A percentile compares a stretch with the other conserved stretches of the same genome.
These are phyloP conservation scores for Chlorella ohadii DNA, from an alignment of 139 green algal genomes.

Conservation along the genomic window DNA sequence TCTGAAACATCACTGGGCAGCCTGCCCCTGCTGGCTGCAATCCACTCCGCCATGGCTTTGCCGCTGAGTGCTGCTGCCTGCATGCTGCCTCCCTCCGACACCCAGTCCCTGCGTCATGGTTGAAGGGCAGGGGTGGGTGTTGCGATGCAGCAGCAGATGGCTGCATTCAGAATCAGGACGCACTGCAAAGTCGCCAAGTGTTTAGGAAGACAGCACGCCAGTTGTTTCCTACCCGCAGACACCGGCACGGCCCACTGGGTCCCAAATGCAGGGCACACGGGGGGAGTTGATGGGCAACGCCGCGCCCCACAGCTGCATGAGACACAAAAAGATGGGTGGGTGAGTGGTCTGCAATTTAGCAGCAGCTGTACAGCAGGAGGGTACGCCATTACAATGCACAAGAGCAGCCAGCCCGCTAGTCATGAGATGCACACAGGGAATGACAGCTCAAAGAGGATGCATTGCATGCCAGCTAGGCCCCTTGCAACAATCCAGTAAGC, in stretches of 20 bases:
- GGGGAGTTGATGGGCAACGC: conserved; percentile 78
- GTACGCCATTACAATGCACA: background rate
- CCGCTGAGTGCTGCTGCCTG: conserved; percentile 75
- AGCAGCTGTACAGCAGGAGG: background rate
- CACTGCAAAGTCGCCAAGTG: too few species aligned
- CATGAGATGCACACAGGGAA: too few species aligned
- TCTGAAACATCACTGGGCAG: background rate
- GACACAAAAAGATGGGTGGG: background rate
- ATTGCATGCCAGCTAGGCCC: too few species aligned
- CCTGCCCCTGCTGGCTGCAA: conserved; percentile 40
- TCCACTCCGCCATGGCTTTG: conserved; percentile 57
- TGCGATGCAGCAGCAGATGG: too few species aligned
- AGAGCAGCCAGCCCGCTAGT: too few species aligned
- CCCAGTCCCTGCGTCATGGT: conserved; percentile 67
- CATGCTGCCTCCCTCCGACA: conserved; percentile 60
- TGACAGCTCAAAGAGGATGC: too few species aligned
- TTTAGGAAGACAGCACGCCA: too few species aligned
- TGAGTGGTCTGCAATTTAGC: too few species aligned
- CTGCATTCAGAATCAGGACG: too few species aligned
- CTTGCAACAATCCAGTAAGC: too few species aligned
- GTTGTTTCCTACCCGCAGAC: conserved; percentile 50
- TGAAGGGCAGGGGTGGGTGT: too few species aligned
- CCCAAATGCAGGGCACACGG: conserved; percentile 68
- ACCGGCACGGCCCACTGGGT: conserved; percentile 59
- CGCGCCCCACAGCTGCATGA: conserved; percentile 74